Evolutionary conservation across 176 grass and related monocot genomes (phyloP).

Genomic region (Oropetium thomaeum): DNA sequence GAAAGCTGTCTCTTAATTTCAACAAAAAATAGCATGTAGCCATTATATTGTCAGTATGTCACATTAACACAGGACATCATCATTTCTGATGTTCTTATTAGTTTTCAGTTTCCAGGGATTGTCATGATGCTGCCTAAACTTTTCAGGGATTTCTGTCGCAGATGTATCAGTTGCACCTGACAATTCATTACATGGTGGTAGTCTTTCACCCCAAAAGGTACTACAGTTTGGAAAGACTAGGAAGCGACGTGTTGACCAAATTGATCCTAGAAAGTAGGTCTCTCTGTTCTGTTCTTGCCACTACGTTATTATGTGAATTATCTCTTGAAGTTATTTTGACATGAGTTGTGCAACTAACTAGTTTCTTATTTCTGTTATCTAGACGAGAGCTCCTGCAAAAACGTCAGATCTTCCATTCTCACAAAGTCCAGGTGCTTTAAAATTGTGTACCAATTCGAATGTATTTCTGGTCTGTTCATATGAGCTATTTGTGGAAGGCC

Average conservation of each 20-base stretch:
- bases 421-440: slow-evolving; percentile 68
- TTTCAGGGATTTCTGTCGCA: slow-evolving; percentile 27
- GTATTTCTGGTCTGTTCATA: neutral
- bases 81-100: neutral
- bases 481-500: neutral
- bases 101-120: neutral
- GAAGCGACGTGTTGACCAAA: slow-evolving; percentile 58
- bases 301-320: neutral
- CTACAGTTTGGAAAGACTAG: slow-evolving; percentile 76
- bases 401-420: slow-evolving; percentile 86
- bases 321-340: neutral
- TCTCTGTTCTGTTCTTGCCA: slow-evolving; percentile 30
- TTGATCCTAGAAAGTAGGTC: slow-evolving; percentile 64
- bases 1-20: neutral
- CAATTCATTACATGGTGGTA: slow-evolving; percentile 41
- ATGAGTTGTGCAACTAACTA: neutral
- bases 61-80: neutral
- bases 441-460: slow-evolving; percentile 2
- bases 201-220: slow-evolving; percentile 46
- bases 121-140: slow-evolving; percentile 18
- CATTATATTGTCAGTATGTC: neutral
- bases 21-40: neutral
- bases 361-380: slow-evolving; percentile 33
- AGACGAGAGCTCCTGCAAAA: slow-evolving; percentile 69
- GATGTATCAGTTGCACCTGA: slow-evolving; percentile 44